Percentiles rank a stretch among this genome's conserved stretches.
phyloP scores from a whole-genome alignment of 2,329 filamentous ascomycete genomes.

The Pseudocercospora fijiensis region DNA sequence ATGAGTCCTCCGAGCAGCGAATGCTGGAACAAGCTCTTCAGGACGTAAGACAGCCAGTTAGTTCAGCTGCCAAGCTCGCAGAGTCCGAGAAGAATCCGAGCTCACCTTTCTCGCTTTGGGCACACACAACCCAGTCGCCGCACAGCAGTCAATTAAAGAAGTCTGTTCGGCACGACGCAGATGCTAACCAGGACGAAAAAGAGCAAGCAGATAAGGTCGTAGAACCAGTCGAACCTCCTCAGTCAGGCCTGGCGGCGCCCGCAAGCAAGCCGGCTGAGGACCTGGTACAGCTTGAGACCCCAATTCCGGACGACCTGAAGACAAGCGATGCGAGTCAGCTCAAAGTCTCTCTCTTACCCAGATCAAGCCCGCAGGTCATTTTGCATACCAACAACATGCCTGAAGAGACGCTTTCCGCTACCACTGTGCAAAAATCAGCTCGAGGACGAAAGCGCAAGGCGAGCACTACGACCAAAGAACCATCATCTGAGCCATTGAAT shows the following conservation, averaged over 20 bases:
- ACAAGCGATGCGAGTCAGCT: not conserved
- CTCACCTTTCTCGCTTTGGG: slow-evolving; percentile 33
- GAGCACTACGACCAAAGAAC: slow-evolving; percentile 2
- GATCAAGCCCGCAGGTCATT: slow-evolving; percentile 25
- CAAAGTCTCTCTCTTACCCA: slow-evolving; percentile 11
- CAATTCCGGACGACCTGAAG: not conserved
- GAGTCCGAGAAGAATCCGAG: slow-evolving; percentile 20
- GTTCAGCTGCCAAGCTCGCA: slow-evolving; percentile 1
- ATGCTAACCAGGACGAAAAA: not conserved
- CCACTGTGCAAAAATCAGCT: slow-evolving; percentile 12
- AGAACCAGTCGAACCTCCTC: not conserved
- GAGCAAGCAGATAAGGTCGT: not conserved
- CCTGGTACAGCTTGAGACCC: not conserved
- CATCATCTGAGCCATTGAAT: slow-evolving; percentile 28
- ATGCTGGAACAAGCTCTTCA: slow-evolving; percentile 40
- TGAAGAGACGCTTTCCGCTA: slow-evolving; percentile 20
- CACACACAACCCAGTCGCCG: slow-evolving; percentile 14
- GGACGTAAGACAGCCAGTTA: not conserved
- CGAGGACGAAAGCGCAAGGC: slow-evolving; percentile 29
- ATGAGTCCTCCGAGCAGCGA: slow-evolving; percentile 43
- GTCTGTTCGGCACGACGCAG: not conserved
- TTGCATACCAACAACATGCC: slow-evolving; percentile 6
- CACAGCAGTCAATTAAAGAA: slow-evolving; percentile 4
- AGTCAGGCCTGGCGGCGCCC: not conserved
- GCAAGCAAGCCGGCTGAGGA: not conserved